These are phyloP conservation scores for Phoma sp. DNA, from an alignment of 2,329 filamentous ascomycete species.

Conservation along the genomic window DNA sequence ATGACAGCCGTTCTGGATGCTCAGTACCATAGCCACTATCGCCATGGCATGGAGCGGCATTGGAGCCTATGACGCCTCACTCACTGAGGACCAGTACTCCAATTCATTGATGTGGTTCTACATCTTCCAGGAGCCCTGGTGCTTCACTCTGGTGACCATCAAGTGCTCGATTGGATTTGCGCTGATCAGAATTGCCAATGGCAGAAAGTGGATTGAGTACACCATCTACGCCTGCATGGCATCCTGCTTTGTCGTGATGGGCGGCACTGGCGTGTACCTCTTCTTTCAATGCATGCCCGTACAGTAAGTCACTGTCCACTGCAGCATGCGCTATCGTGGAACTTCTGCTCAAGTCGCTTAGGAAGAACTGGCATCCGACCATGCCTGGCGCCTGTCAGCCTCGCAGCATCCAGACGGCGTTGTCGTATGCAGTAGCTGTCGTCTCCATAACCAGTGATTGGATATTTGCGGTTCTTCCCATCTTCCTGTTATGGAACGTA, in stretches of 20 bases:
- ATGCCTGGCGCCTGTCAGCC: constrained; percentile 10
- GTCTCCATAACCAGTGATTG: constrained; percentile 26
- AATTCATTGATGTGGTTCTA: constrained; percentile 22
- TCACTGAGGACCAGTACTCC: constrained; percentile 9
- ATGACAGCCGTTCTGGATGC: constrained; percentile 15
- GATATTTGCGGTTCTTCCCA: constrained; percentile 30
- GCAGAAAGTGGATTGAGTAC: constrained; percentile 19
- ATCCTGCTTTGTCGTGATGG: constrained; percentile 13
- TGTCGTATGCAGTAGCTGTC: constrained; percentile 17
- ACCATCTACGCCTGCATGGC: constrained; percentile 19
- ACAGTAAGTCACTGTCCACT: constrained; percentile 4
- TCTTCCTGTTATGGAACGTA: constrained; percentile 59
- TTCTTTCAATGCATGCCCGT: constrained; percentile 21
- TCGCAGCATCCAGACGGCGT: constrained; percentile 12
- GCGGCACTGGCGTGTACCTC: constrained; percentile 19
- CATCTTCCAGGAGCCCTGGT: constrained; percentile 20
- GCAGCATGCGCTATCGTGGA: no score
- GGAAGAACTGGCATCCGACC: constrained; percentile 19
- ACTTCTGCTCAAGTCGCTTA: neutral
- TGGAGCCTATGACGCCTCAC: constrained; percentile 12
- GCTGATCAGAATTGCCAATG: constrained; percentile 19
- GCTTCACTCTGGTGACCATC: constrained; percentile 19
- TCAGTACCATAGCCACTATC: constrained; percentile 13
- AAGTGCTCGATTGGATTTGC: constrained; percentile 22
- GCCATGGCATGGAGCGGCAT: constrained; percentile 21